Percentiles rank a stretch among this genome's conserved stretches.
These are phyloP conservation scores for Nakataea oryzae DNA, from an alignment of 2,329 filamentous ascomycete genomes.

Conservation along the genomic window DNA sequence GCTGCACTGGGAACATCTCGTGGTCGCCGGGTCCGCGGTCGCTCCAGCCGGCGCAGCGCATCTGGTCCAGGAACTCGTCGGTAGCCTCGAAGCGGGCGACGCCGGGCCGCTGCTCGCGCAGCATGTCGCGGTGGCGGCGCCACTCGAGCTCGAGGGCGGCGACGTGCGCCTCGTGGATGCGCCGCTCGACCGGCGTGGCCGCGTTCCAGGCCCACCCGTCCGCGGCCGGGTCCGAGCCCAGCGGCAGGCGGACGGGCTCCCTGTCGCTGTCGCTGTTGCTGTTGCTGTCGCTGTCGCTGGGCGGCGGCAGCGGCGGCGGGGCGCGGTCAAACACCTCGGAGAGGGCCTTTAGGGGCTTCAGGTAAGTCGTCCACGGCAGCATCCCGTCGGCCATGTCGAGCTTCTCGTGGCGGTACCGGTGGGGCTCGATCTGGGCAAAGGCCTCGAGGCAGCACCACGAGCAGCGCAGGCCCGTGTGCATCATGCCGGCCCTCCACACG, in stretches of 20 bases:
- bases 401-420: neutral
- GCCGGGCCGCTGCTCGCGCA: neutral
- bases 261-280: neutral
- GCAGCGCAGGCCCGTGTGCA: neutral
- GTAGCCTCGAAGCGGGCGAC: neutral
- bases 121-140: neutral
- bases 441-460: neutral
- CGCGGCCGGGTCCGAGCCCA: neutral
- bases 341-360: neutral
- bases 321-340: neutral
- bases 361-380: neutral
- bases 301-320: too few species aligned
- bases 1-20: neutral
- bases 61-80: neutral
- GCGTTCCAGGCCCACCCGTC: neutral
- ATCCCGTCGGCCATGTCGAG: neutral
- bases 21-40: slow-evolving; percentile 2
- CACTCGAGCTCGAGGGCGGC: neutral
- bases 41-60: neutral
- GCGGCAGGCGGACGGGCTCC: neutral
- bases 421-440: neutral
- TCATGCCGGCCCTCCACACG: too few species aligned
- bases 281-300: neutral
- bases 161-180: neutral
- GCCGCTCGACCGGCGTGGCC: neutral